Percentiles rank a stretch among this genome's conserved stretches.
Evolutionary conservation across 2,329 filamentous ascomycete genomes (phyloP).

Genomic region (Paracoccidioides lutzii): DNA sequence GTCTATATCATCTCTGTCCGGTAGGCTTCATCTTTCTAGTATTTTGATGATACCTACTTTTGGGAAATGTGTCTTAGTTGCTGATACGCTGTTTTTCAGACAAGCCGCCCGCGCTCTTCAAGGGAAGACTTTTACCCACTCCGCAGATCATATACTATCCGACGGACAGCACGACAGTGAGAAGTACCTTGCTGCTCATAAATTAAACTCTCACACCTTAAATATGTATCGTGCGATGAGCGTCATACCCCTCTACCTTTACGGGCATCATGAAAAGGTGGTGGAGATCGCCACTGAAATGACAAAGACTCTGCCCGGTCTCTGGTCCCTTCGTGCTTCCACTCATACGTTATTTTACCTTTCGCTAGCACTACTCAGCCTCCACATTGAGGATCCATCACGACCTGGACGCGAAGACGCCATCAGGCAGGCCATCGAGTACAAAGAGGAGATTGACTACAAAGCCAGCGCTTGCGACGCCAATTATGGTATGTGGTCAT

Average conservation of each 20-base stretch:
- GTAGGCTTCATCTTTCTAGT: conserved; percentile 13
- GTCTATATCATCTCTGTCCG: conserved; percentile 41
- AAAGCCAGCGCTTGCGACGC: conserved; percentile 42
- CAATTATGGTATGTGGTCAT: conserved; percentile 48
- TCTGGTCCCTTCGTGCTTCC: conserved; percentile 35
- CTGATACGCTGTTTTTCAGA: conserved; percentile 12
- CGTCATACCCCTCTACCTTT: conserved; percentile 35
- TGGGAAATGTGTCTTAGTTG: not conserved
- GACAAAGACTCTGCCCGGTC: conserved; percentile 27
- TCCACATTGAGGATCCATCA: conserved; percentile 31
- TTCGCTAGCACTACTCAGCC: conserved; percentile 30
- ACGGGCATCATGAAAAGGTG: conserved; percentile 33
- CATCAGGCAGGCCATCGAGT: conserved; percentile 36
- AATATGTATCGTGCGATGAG: conserved; percentile 43
- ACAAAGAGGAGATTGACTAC: conserved; percentile 41
- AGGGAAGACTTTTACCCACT: conserved; percentile 44
- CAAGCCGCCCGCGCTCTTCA: conserved; percentile 48
- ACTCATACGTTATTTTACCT: conserved; percentile 36
- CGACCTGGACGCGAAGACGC: conserved; percentile 34
- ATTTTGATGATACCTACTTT: not conserved
- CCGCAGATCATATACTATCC: conserved; percentile 37
- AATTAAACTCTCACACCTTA: conserved; percentile 28
- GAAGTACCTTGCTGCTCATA: conserved; percentile 39
- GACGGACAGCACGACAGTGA: conserved; percentile 42
- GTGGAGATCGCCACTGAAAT: conserved; percentile 32